phyloP scores from a whole-genome alignment of 169 alveolate species.

The Plasmodium relictum region DNA sequence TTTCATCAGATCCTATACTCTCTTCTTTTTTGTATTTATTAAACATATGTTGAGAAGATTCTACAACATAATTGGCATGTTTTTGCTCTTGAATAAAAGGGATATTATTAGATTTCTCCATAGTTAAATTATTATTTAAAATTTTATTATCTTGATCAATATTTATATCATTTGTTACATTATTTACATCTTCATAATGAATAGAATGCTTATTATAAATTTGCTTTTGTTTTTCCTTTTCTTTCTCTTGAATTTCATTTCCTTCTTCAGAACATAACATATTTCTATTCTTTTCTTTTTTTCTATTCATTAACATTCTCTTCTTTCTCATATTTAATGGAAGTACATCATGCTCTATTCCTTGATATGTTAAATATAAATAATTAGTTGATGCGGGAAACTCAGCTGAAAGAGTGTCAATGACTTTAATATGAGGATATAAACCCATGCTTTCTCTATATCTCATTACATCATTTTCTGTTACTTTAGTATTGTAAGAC shows the following conservation, averaged over 20 bases:
- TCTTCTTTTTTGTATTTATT: slow-evolving; percentile 29
- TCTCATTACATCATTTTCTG: slow-evolving; percentile 84
- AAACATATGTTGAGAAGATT: neutral
- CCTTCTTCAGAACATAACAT: neutral
- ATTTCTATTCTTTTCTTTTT: neutral
- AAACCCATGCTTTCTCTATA: slow-evolving; percentile 80
- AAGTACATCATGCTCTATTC: slow-evolving; percentile 85
- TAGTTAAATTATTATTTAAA: too few relatives aligned
- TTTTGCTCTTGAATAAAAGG: neutral
- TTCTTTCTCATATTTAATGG: slow-evolving; percentile 80
- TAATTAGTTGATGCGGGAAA: slow-evolving; percentile 92
- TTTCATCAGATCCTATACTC: slow-evolving; percentile 61
- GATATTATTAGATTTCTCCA: neutral
- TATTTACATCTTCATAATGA: neutral
- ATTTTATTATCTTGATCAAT: too few relatives aligned
- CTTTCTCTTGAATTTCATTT: neutral
- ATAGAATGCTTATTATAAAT: neutral
- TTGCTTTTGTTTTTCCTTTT: neutral
- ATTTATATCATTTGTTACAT: neutral
- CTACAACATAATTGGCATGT: neutral
- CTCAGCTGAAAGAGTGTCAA: slow-evolving; percentile 93
- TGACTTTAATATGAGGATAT: slow-evolving; percentile 87
- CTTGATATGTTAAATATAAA: slow-evolving; percentile 90
- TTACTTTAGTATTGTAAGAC: slow-evolving; percentile 44
- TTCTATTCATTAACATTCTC: slow-evolving; percentile 11